A percentile compares a stretch with the other conserved stretches of the same genome.
Conservation (phyloP, 2,329 filamentous ascomycete genomes). For the Microthyrium microscopicum region DNA sequence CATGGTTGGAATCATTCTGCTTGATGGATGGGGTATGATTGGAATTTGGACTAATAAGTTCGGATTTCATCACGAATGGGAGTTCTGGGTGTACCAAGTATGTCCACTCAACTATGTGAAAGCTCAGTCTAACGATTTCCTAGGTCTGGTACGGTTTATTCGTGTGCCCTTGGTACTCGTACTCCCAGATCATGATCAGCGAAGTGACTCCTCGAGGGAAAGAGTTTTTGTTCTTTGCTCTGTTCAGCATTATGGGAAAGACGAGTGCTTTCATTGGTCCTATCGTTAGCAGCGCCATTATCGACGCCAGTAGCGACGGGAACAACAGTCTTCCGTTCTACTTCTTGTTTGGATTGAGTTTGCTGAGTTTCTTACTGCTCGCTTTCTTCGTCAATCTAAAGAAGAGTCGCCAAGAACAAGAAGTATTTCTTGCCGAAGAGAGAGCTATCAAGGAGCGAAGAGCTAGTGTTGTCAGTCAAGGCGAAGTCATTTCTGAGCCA, state of each 20-base stretch:
- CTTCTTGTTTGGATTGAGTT: conserved; percentile 43
- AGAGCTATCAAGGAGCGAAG: conserved; percentile 11
- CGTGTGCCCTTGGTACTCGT: conserved; percentile 54
- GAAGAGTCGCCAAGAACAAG: conserved; percentile 43
- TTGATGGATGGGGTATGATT: conserved; percentile 44
- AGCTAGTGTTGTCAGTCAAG: background rate
- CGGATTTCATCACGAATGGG: conserved; percentile 37
- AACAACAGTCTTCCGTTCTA: conserved; percentile 49
- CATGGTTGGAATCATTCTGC: conserved; percentile 42
- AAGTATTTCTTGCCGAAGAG: conserved; percentile 31
- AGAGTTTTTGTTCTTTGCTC: conserved; percentile 53
- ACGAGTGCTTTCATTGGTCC: conserved; percentile 52
- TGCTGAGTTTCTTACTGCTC: conserved; percentile 37
- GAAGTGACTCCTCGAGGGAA: conserved; percentile 52
- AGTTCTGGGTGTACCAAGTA: conserved; percentile 33
- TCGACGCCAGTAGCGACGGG: conserved; percentile 38
- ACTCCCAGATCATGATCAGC: conserved; percentile 54
- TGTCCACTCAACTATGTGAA: too few relatives aligned
- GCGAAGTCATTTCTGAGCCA: too few relatives aligned
- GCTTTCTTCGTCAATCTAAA: conserved; percentile 42
- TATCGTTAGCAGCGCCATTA: conserved; percentile 51
- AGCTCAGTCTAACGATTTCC: too few relatives aligned
- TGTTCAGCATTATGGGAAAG: conserved; percentile 54
- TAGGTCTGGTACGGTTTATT: conserved; percentile 48
- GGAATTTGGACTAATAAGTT: conserved; percentile 39